Conservation (phyloP, 164 flowering plant species). For the Dillenia turbinata region DNA sequence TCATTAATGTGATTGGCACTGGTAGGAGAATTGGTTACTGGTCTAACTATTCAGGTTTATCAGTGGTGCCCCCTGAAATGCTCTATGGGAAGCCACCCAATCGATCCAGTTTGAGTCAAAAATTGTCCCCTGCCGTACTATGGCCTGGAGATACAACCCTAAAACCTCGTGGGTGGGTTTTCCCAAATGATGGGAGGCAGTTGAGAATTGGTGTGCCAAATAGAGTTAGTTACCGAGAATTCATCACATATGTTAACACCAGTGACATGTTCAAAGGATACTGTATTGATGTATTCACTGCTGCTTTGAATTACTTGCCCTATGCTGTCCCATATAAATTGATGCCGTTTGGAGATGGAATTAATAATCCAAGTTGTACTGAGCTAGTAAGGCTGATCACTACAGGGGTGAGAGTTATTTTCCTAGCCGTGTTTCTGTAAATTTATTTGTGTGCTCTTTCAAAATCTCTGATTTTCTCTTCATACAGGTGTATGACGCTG, state of each 20-base stretch:
- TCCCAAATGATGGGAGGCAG: constrained; percentile 59
- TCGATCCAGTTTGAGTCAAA: constrained; percentile 28
- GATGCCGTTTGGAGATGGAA: constrained; percentile 63
- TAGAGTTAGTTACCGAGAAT: constrained; percentile 52
- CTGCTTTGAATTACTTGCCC: constrained; percentile 63
- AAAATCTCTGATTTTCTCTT: constrained; percentile 3
- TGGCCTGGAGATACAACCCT: constrained; percentile 72
- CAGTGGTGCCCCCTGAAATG: constrained; percentile 39
- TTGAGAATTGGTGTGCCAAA: constrained; percentile 70
- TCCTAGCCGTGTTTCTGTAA: not conserved
- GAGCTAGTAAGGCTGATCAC: constrained; percentile 49
- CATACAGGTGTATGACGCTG: constrained; percentile 67
- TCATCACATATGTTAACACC: constrained; percentile 41
- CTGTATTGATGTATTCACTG: constrained; percentile 76
- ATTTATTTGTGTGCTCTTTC: not conserved
- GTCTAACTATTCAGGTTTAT: constrained; percentile 66
- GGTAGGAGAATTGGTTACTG: constrained; percentile 76
- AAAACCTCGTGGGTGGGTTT: constrained; percentile 87
- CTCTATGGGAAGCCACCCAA: constrained; percentile 35
- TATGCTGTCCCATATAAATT: constrained; percentile 70
- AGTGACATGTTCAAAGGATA: constrained; percentile 51
- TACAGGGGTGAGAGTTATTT: constrained; percentile 50
- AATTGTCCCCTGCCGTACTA: constrained; percentile 35
- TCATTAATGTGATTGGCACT: constrained; percentile 54
- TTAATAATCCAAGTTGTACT: constrained; percentile 45